phyloP scores from a whole-genome alignment of 2,329 filamentous ascomycete genomes.

The Sclerotinia minor region DNA sequence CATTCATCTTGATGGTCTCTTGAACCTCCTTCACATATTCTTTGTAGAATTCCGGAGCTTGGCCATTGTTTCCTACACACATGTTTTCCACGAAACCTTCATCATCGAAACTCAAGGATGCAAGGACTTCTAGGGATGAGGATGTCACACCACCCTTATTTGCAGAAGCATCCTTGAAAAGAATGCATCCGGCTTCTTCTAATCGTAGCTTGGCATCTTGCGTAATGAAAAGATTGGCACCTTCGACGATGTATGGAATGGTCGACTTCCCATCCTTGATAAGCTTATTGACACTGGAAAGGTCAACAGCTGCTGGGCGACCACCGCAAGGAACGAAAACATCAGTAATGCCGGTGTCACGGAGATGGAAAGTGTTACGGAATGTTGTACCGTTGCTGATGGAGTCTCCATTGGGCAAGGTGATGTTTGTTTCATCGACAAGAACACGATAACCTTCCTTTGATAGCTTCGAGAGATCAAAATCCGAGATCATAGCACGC shows the following conservation, averaged over 20 bases:
- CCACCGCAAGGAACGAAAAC: conserved; percentile 95
- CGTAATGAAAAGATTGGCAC: conserved; percentile 97
- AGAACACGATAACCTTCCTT: conserved; percentile 86
- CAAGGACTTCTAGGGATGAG: conserved; percentile 92
- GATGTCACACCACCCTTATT: conserved; percentile 99
- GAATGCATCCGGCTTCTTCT: conserved; percentile 88
- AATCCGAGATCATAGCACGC: conserved; percentile 87
- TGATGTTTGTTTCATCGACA: conserved; percentile 86
- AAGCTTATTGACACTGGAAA: conserved; percentile 80
- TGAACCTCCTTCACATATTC: conserved; percentile 92
- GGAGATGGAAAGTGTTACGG: conserved; percentile 96
- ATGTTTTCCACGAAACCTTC: conserved; percentile 86
- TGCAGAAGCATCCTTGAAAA: conserved; percentile 97
- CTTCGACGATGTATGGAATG: conserved; percentile 95
- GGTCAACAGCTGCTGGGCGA: conserved; percentile 92
- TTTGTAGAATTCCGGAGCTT: conserved; percentile 86
- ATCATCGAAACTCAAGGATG: conserved; percentile 92
- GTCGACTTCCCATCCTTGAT: conserved; percentile 85
- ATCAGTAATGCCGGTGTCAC: conserved; percentile 74
- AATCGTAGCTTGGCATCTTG: conserved; percentile 96
- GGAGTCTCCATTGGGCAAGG: conserved; percentile 81
- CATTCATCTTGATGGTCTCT: conserved; percentile 86
- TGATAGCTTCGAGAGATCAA: conserved; percentile 82
- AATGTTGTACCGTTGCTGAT: conserved; percentile 91
- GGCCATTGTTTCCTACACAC: conserved; percentile 78